Evolutionary conservation across 1,284 basidiomycete species (phyloP).

Genomic region (Golubevia sp.): DNA sequence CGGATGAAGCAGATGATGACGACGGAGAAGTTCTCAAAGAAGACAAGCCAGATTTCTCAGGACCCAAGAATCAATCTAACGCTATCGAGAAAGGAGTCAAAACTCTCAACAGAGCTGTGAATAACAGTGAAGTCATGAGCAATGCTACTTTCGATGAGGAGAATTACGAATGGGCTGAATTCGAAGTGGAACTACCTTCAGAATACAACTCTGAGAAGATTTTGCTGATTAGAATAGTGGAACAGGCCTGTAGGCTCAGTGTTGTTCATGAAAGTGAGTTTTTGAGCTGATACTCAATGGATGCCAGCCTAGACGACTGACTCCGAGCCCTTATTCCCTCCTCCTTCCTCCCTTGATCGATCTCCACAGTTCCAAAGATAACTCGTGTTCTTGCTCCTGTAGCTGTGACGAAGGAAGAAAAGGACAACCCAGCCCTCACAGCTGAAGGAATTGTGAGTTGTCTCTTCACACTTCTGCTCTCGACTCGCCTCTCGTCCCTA

Average conservation of each 20-base stretch:
- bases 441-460: constrained; percentile 47
- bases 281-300: too few species aligned
- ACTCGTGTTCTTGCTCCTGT: constrained; percentile 45
- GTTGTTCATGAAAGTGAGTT: constrained; percentile 50
- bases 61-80: too few species aligned
- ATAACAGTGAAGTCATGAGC: too few species aligned
- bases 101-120: too few species aligned
- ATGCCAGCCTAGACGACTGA: too few species aligned
- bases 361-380: constrained; percentile 32
- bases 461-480: not conserved
- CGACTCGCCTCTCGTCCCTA: not conserved
- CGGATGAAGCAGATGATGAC: too few species aligned
- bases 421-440: constrained; percentile 28
- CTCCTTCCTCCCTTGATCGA: too few species aligned
- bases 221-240: constrained; percentile 58
- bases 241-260: constrained; percentile 48
- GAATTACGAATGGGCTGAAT: constrained; percentile 40
- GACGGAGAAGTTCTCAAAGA: too few species aligned
- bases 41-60: too few species aligned
- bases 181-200: constrained; percentile 43
- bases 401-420: constrained; percentile 41
- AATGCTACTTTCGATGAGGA: too few species aligned
- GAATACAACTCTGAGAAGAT: constrained; percentile 45
- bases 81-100: too few species aligned
- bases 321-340: too few species aligned